These are phyloP conservation scores for Fusarium sp. DNA, from an alignment of 2,329 filamentous ascomycete species.

Conservation along the genomic window DNA sequence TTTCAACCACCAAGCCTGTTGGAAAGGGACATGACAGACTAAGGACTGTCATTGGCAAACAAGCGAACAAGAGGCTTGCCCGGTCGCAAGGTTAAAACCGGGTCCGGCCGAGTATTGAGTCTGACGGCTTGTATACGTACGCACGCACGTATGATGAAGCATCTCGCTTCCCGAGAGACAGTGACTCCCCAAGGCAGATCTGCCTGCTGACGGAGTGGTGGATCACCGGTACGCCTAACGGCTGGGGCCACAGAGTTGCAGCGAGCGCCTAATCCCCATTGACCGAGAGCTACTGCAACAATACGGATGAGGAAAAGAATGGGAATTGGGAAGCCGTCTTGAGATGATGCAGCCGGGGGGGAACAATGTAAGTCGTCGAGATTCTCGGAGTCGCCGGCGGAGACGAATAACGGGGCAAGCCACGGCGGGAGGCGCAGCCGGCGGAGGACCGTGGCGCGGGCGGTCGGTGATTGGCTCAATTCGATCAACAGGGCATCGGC, in stretches of 20 bases:
- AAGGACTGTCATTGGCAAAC: slow-evolving; percentile 27
- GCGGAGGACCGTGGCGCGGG: slow-evolving; percentile 39
- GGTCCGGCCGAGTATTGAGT: slow-evolving; percentile 26
- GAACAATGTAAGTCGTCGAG: slow-evolving; percentile 24
- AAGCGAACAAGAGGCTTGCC: slow-evolving; percentile 6
- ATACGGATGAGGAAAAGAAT: slow-evolving; percentile 32
- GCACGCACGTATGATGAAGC: slow-evolving; percentile 4
- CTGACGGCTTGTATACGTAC: slow-evolving; percentile 11
- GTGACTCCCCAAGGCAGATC: slow-evolving; percentile 29
- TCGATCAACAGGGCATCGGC: slow-evolving; percentile 20
- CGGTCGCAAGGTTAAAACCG: slow-evolving; percentile 22
- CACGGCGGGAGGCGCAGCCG: slow-evolving; percentile 47
- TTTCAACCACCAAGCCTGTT: slow-evolving; percentile 2
- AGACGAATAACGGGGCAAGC: slow-evolving; percentile 39
- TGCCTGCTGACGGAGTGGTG: slow-evolving; percentile 17
- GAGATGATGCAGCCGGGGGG: slow-evolving; percentile 25
- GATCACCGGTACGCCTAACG: slow-evolving; percentile 23
- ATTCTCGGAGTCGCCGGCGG: slow-evolving; percentile 40
- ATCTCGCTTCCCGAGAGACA: slow-evolving; percentile 1
- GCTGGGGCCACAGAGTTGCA: slow-evolving; percentile 8
- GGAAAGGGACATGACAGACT: slow-evolving; percentile 7
- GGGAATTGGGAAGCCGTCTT: slow-evolving; percentile 27
- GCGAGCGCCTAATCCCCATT: slow-evolving; percentile 6
- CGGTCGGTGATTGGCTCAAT: slow-evolving; percentile 31
- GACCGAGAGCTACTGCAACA: slow-evolving; percentile 34